phyloP scores from a whole-genome alignment of 2,329 filamentous ascomycete genomes.

The Botrytis aclada region DNA sequence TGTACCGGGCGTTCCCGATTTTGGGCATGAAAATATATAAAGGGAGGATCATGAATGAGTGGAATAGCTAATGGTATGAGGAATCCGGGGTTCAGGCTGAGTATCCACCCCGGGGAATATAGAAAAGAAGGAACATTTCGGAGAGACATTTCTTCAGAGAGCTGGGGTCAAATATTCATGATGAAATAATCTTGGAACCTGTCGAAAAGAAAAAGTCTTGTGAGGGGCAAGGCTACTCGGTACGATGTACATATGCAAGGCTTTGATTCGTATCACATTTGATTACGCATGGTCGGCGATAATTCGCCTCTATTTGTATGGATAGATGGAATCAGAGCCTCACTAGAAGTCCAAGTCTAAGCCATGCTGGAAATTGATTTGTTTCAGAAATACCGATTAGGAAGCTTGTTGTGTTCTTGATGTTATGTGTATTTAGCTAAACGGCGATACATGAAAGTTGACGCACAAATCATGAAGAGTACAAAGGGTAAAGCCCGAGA shows the following conservation, averaged over 20 bases:
- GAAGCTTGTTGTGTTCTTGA: background rate
- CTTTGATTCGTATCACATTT: constrained; percentile 1
- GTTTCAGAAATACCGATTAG: constrained; percentile 2
- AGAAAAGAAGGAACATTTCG: background rate
- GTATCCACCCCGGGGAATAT: background rate
- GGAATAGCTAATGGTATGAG: background rate
- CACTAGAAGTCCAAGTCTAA: constrained; percentile 12
- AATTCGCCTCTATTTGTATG: background rate
- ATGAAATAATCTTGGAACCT: background rate
- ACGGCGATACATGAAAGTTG: background rate
- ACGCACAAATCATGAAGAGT: background rate
- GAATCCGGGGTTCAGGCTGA: background rate
- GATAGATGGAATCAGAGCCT: background rate
- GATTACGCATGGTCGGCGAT: constrained; percentile 10
- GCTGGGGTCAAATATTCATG: background rate
- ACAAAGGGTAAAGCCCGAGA: constrained; percentile 1
- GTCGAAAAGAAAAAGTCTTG: background rate
- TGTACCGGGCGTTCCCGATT: constrained; percentile 9
- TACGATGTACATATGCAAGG: constrained; percentile 8
- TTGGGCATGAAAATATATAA: constrained; percentile 12
- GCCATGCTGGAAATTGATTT: background rate
- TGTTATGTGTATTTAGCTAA: background rate
- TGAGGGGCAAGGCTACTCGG: constrained; percentile 3
- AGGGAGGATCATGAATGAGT: background rate
- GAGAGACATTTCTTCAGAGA: background rate